Conservation (phyloP, 169 alveolate genomes). For the Cytauxzoon felis region DNA sequence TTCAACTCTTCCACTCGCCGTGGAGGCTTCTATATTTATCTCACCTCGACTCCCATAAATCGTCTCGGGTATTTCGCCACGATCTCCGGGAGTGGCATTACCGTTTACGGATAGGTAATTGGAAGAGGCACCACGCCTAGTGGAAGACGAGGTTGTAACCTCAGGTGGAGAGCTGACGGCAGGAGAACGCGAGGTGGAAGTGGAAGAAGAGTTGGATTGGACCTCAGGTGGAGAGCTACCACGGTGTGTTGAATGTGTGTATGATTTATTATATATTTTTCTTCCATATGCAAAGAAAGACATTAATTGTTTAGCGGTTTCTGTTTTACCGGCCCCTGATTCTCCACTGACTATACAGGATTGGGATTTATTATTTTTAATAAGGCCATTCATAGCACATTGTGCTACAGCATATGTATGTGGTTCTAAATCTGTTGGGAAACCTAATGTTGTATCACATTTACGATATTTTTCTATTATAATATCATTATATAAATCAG, state of each 20-base stretch:
- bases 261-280: background rate
- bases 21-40: too few species aligned
- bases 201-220: too few species aligned
- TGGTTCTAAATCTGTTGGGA: constrained; percentile 78
- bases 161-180: too few species aligned
- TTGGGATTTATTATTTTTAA: constrained; percentile 76
- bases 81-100: too few species aligned
- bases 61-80: too few species aligned
- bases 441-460: constrained; percentile 72
- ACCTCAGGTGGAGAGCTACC: too few species aligned
- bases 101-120: too few species aligned
- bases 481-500: constrained; percentile 68
- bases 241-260: background rate
- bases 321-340: constrained; percentile 99
- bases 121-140: too few species aligned
- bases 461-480: constrained; percentile 64
- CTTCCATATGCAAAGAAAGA: constrained; percentile 71
- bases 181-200: too few species aligned
- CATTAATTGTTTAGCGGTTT: constrained; percentile 92
- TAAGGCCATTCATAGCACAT: constrained; percentile 76
- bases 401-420: constrained; percentile 84
- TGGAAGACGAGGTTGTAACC: too few species aligned
- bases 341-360: constrained; percentile 99
- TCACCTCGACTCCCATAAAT: too few species aligned
- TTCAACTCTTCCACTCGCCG: too few species aligned